Conservation (phyloP, 1,284 basidiomycete genomes). For the Lignosus rhinocerotis region DNA sequence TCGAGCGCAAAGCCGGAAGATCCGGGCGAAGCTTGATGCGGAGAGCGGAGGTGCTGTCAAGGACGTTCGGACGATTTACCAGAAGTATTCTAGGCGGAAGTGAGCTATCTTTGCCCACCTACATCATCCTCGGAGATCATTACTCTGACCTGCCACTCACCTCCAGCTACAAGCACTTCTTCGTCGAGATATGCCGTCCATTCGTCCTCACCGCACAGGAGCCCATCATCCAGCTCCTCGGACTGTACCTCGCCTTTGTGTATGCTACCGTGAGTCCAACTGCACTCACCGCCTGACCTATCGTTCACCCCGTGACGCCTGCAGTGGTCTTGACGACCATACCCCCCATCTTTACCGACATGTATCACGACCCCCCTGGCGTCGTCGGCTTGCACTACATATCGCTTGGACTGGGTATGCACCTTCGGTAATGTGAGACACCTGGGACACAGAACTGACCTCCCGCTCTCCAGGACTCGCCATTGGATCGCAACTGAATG, state of each 20-base stretch:
- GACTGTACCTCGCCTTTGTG: conserved; percentile 50
- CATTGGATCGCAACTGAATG: conserved; percentile 57
- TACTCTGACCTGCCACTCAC: not conserved
- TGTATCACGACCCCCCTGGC: conserved; percentile 50
- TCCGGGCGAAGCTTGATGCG: conserved; percentile 40
- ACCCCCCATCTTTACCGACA: conserved; percentile 54
- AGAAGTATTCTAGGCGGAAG: conserved; percentile 32
- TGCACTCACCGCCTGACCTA: not conserved
- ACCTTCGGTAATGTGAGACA: not conserved
- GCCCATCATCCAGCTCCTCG: conserved; percentile 46
- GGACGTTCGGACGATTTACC: conserved; percentile 30
- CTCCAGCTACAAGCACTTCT: conserved; percentile 40
- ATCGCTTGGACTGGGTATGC: conserved; percentile 53
- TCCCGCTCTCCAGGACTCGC: conserved; percentile 30
- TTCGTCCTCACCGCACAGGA: conserved; percentile 46
- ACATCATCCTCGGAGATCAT: not conserved
- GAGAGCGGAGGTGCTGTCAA: conserved; percentile 28
- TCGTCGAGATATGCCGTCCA: conserved; percentile 43
- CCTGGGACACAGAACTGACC: too few species aligned
- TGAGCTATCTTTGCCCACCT: conserved; percentile 7
- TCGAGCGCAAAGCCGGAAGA: conserved; percentile 42
- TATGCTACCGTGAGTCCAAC: conserved; percentile 51
- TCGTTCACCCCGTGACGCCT: not conserved
- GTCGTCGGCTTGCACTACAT: conserved; percentile 67
- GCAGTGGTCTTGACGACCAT: conserved; percentile 66